phyloP scores from a whole-genome alignment of 1,284 basidiomycete species.

The Paramarasmius palmivorus region DNA sequence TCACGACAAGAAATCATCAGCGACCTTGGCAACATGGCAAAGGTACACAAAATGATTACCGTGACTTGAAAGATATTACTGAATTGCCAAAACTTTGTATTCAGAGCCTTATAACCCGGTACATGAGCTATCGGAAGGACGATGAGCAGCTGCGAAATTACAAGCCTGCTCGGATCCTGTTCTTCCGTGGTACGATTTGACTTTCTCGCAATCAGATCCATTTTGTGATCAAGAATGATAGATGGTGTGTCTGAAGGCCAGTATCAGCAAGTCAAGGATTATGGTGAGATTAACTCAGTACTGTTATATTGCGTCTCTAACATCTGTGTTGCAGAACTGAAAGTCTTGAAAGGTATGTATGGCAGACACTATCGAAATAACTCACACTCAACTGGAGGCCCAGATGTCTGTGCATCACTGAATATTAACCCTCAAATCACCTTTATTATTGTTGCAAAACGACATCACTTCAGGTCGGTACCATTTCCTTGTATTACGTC shows the following conservation, averaged over 20 bases:
- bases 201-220: too few relatives aligned
- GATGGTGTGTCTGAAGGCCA: too few relatives aligned
- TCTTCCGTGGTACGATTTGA: too few relatives aligned
- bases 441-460: constrained; percentile 58
- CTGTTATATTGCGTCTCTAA: not conserved
- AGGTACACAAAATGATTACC: constrained; percentile 27
- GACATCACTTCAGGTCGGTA: constrained; percentile 42
- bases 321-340: constrained; percentile 11
- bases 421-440: constrained; percentile 53
- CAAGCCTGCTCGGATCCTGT: too few relatives aligned
- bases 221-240: constrained; percentile 6
- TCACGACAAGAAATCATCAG: constrained; percentile 57
- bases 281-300: too few relatives aligned
- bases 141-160: too few relatives aligned
- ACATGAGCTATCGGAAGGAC: constrained; percentile 28
- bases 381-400: too few relatives aligned
- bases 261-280: too few relatives aligned
- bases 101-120: constrained; percentile 42
- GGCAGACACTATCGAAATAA: too few relatives aligned
- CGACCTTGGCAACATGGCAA: constrained; percentile 51
- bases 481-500: too few relatives aligned
- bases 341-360: too few relatives aligned
- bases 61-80: not conserved
- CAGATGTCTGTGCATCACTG: constrained; percentile 44
- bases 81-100: not conserved